Conservation (phyloP, 139 green algal genomes). For the Tetradesmus obliquus region DNA sequence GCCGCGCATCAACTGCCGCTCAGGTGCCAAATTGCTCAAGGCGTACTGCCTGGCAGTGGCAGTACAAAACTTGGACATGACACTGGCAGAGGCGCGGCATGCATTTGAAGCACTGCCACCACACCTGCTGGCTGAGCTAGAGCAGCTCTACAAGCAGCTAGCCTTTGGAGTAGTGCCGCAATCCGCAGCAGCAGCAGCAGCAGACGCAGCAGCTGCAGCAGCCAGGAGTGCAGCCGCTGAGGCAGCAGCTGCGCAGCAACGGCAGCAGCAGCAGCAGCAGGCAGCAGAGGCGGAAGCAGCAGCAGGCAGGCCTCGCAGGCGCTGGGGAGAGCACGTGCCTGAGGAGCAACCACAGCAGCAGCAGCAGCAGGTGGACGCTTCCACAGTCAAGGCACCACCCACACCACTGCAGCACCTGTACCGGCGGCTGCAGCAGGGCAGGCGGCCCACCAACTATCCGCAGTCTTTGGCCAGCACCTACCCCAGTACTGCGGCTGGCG, state of each 20-base stretch:
- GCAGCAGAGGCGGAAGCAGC: constrained; percentile 45
- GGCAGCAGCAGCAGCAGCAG: constrained; percentile 22
- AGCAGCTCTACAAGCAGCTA: constrained; percentile 53
- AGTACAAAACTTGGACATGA: constrained; percentile 83
- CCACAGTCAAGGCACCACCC: neutral
- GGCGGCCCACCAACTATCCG: constrained; percentile 12
- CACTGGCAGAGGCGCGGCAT: constrained; percentile 64
- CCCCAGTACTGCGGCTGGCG: neutral
- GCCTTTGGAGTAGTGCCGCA: neutral
- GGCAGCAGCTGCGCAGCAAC: constrained; percentile 7
- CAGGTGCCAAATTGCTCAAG: constrained; percentile 69
- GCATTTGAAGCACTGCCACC: constrained; percentile 58
- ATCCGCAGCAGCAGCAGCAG: constrained; percentile 35
- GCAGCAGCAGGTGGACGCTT: neutral
- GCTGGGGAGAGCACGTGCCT: constrained; percentile 2
- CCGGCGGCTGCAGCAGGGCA: constrained; percentile 17
- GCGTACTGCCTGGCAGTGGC: constrained; percentile 76
- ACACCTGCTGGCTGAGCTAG: constrained; percentile 75
- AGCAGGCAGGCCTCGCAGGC: neutral
- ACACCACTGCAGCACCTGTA: constrained; percentile 26
- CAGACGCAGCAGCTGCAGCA: constrained; percentile 14
- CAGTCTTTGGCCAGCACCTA: neutral
- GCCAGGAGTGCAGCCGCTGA: neutral
- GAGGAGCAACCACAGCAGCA: neutral
- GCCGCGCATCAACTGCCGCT: neutral